Base-by-base conservation (phyloP, 2,329 filamentous ascomycete species). In the Lasiodiplodia sp. region DNA sequence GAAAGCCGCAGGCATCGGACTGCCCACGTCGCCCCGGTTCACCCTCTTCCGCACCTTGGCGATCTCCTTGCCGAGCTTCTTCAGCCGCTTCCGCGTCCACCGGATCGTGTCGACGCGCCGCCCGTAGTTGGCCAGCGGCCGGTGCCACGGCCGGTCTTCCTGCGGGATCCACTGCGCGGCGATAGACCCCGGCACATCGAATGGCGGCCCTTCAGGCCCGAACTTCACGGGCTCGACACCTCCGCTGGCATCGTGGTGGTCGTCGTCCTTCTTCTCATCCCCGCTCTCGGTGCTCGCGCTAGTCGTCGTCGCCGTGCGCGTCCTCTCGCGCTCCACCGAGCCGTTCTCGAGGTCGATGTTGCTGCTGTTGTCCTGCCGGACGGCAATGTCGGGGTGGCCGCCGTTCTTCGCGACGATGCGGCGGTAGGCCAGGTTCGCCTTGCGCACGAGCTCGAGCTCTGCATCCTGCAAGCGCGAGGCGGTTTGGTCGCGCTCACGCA, bases 31-130 rank as follows among this genome's bases (percentile, higher is more conserved):
- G 93, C 98, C 7, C 91, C 89, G 37, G 72, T 97, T 94, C 0
- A 92, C 91, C 62, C 96, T 86, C 66, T 91, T 87, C 77, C 99
- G 96, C 72, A 98, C 96, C 56, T 91, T 84, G 73, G 97, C 94
- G 66, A 99, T 97, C 77, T 98, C 94, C 65, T 94, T 76, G 72
- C 98, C 99, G 18, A 98, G 84, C 14, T 92, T 57, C 51, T 66
- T 66, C 51, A 66, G 18, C 8, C 64, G 34, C 51, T 57, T 66
- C 3, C 64, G 18, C 18, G 64, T 66, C 64, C 64, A 66, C n/a
- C 64, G 28, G 25, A 66, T 66, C 3, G 64, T 66, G 31, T 66
- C 64, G 3, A 66, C 64, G 10, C 51, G 38, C 6, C 64, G 64
- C 8, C 51, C 28, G 14, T 34, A 66, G 16, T 66, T 66, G 16